Conservation (phyloP, 495 filamentous ascomycete genomes). For the Hypoxylon intermedium region DNA sequence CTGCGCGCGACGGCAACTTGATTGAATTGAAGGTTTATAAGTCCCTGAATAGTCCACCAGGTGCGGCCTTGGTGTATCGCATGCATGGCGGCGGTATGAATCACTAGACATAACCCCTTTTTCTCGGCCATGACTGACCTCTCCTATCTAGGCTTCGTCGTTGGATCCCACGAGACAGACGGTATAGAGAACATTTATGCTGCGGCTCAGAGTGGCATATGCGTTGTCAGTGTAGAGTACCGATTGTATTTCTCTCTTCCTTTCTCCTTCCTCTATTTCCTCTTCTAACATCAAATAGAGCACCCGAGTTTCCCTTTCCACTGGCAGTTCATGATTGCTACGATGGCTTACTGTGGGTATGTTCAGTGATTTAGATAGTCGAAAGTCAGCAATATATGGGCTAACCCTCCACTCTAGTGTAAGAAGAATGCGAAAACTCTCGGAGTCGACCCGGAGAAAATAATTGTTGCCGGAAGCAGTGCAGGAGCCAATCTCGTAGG, state of each 20-base stretch:
- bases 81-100: slow-evolving; percentile 41
- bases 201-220: slow-evolving; percentile 32
- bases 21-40: slow-evolving; percentile 40
- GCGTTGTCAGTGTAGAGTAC: slow-evolving; percentile 37
- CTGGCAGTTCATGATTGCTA: slow-evolving; percentile 35
- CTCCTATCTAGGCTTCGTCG: slow-evolving; percentile 24
- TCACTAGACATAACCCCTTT: background rate
- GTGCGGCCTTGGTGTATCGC: slow-evolving; percentile 33
- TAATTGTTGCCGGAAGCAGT: slow-evolving; percentile 36
- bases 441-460: slow-evolving; percentile 33
- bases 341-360: slow-evolving; percentile 41
- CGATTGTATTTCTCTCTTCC: slow-evolving; percentile 26
- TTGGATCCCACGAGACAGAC: slow-evolving; percentile 36
- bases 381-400: background rate
- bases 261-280: background rate
- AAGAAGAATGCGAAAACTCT: slow-evolving; percentile 32
- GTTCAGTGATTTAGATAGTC: background rate
- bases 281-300: slow-evolving; percentile 27
- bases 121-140: background rate
- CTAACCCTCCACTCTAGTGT: slow-evolving; percentile 23
- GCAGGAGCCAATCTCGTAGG: slow-evolving; percentile 36
- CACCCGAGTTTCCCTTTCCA: slow-evolving; percentile 37
- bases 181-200: slow-evolving; percentile 40
- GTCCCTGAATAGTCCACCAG: slow-evolving; percentile 20
- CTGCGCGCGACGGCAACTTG: slow-evolving; percentile 32